Percentiles rank a stretch among this genome's conserved stretches.
Evolutionary conservation across 2,329 filamentous ascomycete genomes (phyloP).

Genomic region (Stagonosporopsis tanaceti): DNA sequence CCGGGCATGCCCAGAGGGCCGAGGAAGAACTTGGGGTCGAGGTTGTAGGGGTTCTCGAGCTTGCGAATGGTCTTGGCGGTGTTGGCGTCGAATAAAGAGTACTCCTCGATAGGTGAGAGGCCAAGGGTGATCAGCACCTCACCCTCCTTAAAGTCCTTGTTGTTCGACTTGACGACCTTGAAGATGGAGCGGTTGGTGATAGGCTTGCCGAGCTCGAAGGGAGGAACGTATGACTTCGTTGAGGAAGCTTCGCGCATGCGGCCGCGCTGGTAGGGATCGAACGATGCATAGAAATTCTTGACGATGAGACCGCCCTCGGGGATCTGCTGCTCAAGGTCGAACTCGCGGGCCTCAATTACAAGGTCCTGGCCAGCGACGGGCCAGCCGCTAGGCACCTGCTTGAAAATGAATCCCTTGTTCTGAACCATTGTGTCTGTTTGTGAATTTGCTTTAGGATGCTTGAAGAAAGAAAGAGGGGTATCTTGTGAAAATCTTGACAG

Average conservation of each 20-base stretch:
- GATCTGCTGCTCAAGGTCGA: constrained; percentile 69
- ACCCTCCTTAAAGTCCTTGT: constrained; percentile 68
- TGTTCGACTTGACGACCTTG: constrained; percentile 75
- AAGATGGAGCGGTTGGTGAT: constrained; percentile 71
- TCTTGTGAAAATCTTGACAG: background rate
- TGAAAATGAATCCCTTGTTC: constrained; percentile 82
- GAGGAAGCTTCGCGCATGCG: constrained; percentile 73
- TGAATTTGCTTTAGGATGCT: constrained; percentile 5
- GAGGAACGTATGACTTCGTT: constrained; percentile 71
- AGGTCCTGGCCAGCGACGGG: constrained; percentile 77
- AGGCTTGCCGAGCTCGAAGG: constrained; percentile 69
- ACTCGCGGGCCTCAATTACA: constrained; percentile 68
- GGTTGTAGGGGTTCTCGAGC: constrained; percentile 73
- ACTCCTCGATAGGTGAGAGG: constrained; percentile 71
- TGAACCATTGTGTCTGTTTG: constrained; percentile 55
- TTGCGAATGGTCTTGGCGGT: constrained; percentile 57
- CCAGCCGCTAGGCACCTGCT: constrained; percentile 69
- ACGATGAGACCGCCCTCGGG: constrained; percentile 72
- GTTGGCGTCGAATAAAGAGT: constrained; percentile 64
- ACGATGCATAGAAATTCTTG: constrained; percentile 76
- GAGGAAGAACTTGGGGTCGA: constrained; percentile 73
- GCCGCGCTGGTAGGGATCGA: constrained; percentile 86
- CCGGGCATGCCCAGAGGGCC: constrained; percentile 82
- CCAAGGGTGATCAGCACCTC: constrained; percentile 67
- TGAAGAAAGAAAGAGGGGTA: constrained; percentile 7